Evolutionary conservation across 2,329 filamentous ascomycete species (phyloP), one percentile per base, ranked within the genome.

Genomic region (Neoscytalidium dimidiatum): DNA sequence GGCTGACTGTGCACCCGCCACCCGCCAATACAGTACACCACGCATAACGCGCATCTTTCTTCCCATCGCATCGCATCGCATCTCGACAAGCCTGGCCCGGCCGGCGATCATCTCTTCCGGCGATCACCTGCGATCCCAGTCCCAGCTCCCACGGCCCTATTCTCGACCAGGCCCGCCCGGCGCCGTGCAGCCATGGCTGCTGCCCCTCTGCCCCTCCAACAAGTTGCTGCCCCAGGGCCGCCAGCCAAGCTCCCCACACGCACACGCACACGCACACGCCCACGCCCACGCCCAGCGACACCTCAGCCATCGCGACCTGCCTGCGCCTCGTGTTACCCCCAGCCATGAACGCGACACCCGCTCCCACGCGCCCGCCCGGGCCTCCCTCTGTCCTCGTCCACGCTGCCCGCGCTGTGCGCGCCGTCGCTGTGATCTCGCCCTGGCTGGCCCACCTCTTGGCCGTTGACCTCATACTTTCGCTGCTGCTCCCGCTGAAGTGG

Each of bases 381-480:
- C 38, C 38, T 17, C 4, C 7, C 5, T 11, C 26, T 19, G 13
- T 26, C 57, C 28, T 56, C 62, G 23, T 33, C 46, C 23, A 43
- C 53, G 28, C 49, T 21, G 21, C 38, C 62, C 76, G 72, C 49
- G 74, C 78, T 68, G 53, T 83, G 57, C 80, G 84, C 52, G 83
- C 81, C 67, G 48, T 80, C 17, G 64, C 78, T 51, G 72, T 85
- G 62, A 68, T 81, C 33, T 64, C 78, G 13, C 85, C 85, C 31
- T 88, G 86, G 84, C 73, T 84, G n/a, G 33, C 81, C 8, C 82
- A 82, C 69, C 78, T 88, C 35, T 74, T 83, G 65, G 65, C 82
- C 43, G 82, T 84, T 69, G 85, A 88, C 71, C 56, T 85, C 23
- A 70, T 80, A 38, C 69, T 78, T 26, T 78, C 75, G 11, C 66